Evolutionary conservation across 2,329 filamentous ascomycete species (phyloP).

Genomic region (Orbilia quercus): DNA sequence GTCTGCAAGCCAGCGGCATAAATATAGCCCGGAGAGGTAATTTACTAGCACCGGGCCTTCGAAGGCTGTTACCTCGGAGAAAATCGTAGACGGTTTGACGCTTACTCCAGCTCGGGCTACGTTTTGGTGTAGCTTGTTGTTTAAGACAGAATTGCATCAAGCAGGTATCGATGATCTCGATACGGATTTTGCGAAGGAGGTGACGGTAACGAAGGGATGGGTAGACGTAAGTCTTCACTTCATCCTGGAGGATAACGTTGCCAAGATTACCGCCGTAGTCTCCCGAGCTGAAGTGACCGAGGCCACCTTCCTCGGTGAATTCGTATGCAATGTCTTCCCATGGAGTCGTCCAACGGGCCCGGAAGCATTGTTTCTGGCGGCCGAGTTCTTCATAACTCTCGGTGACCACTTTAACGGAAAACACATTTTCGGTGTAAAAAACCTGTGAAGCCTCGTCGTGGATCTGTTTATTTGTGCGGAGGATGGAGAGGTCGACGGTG

Average conservation of each 20-base stretch:
- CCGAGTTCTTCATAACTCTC: conserved; percentile 22
- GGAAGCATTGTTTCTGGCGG: conserved; percentile 38
- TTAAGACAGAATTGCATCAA: conserved; percentile 32
- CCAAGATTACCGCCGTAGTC: conserved; percentile 39
- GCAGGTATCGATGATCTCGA: conserved; percentile 42
- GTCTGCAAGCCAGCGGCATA: conserved; percentile 35
- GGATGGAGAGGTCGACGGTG: conserved; percentile 23
- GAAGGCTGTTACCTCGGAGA: conserved; percentile 9
- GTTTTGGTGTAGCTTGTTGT: neutral
- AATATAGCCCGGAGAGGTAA: conserved; percentile 27
- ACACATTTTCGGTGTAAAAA: conserved; percentile 34
- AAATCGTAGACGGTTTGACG: conserved; percentile 12
- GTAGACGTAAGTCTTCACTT: conserved; percentile 43
- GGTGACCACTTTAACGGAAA: conserved; percentile 38
- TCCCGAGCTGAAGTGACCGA: conserved; percentile 39
- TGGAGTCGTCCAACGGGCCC: conserved; percentile 37
- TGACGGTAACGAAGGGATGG: conserved; percentile 39
- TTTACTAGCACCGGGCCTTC: conserved; percentile 8
- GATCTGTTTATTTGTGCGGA: conserved; percentile 36
- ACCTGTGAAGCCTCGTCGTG: conserved; percentile 35
- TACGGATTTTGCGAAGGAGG: conserved; percentile 35
- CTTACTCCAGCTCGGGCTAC: conserved; percentile 14
- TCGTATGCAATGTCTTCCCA: conserved; percentile 44
- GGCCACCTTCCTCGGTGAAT: conserved; percentile 36
- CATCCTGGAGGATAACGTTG: conserved; percentile 36